Conservation (phyloP, 2,329 filamentous ascomycete genomes). For the Cryphonectria naterciae region DNA sequence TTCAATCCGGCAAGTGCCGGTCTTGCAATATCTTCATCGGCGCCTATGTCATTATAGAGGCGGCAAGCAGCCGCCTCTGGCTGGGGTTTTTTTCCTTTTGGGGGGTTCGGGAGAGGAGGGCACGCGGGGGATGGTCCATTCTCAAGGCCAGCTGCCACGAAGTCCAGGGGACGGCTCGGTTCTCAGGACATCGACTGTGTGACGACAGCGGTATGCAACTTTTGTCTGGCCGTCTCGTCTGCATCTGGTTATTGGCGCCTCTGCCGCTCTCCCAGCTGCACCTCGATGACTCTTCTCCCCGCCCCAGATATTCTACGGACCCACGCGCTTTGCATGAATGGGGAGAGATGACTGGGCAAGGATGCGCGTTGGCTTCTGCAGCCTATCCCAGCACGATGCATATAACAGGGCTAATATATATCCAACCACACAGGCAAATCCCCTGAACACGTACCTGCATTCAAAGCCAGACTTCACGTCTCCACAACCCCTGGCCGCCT, state of each 20-base stretch:
- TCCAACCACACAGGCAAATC: slow-evolving; percentile 73
- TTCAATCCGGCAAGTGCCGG: slow-evolving; percentile 24
- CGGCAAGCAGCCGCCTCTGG: background rate
- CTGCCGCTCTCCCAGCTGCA: slow-evolving; percentile 7
- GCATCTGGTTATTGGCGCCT: slow-evolving; percentile 1
- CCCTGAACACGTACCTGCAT: slow-evolving; percentile 91
- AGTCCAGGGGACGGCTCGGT: slow-evolving; percentile 3
- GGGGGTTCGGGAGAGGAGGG: background rate
- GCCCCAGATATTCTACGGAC: slow-evolving; percentile 23
- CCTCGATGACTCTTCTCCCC: slow-evolving; percentile 22
- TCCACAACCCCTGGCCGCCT: slow-evolving; percentile 86
- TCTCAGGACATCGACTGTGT: background rate
- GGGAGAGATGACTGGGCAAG: slow-evolving; percentile 40
- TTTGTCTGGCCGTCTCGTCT: slow-evolving; percentile 10
- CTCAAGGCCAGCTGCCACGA: slow-evolving; percentile 3
- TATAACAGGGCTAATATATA: slow-evolving; percentile 54
- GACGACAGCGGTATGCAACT: slow-evolving; percentile 8
- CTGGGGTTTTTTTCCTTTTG: background rate
- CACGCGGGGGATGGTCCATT: background rate
- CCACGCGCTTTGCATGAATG: slow-evolving; percentile 38
- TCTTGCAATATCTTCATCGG: slow-evolving; percentile 15
- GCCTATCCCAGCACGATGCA: slow-evolving; percentile 37
- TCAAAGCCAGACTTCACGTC: slow-evolving; percentile 93
- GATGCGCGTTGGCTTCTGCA: slow-evolving; percentile 39
- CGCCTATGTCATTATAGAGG: background rate